These are phyloP conservation scores for Podila minutissima DNA, from an alignment of 192 early-diverging fungal genomes.

Conservation along the genomic window DNA sequence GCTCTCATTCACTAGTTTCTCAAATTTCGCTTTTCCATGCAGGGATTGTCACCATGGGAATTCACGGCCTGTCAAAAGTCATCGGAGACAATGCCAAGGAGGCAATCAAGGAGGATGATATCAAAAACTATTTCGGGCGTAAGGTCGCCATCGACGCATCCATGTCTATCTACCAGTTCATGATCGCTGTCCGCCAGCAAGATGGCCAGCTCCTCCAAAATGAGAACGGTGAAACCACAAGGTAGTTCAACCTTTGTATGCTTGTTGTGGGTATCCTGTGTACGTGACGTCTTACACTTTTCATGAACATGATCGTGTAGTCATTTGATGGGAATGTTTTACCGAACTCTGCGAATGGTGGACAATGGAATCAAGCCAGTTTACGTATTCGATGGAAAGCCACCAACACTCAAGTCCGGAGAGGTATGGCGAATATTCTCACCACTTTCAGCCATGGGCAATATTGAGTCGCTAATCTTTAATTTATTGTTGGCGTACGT, in stretches of 20 bases:
- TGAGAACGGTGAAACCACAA: conserved; percentile 91
- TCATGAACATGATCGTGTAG: conserved; percentile 44
- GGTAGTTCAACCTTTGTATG: conserved; percentile 49
- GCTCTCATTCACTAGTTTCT: background rate
- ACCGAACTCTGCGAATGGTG: conserved; percentile 96
- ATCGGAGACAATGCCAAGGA: conserved; percentile 91
- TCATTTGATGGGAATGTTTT: conserved; percentile 97
- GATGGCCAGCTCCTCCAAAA: conserved; percentile 93
- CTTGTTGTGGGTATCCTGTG: background rate
- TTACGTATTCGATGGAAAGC: conserved; percentile 99
- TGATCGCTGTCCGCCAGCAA: conserved; percentile 90
- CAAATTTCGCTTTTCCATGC: conserved; percentile 10
- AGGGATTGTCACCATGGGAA: conserved; percentile 70
- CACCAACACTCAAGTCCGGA: conserved; percentile 89
- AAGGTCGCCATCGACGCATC: conserved; percentile 99
- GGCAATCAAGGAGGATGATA: conserved; percentile 84
- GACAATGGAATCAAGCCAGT: conserved; percentile 96
- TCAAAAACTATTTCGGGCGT: conserved; percentile 90
- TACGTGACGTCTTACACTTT: background rate
- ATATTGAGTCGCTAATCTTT: background rate
- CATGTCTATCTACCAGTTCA: conserved; percentile 98
- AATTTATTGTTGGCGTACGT: background rate
- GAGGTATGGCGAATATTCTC: conserved; percentile 65
- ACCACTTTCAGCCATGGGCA: background rate
- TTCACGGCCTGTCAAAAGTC: conserved; percentile 89